Conservation (phyloP, 805 yeast species). For the Saccharomyces jurei region DNA sequence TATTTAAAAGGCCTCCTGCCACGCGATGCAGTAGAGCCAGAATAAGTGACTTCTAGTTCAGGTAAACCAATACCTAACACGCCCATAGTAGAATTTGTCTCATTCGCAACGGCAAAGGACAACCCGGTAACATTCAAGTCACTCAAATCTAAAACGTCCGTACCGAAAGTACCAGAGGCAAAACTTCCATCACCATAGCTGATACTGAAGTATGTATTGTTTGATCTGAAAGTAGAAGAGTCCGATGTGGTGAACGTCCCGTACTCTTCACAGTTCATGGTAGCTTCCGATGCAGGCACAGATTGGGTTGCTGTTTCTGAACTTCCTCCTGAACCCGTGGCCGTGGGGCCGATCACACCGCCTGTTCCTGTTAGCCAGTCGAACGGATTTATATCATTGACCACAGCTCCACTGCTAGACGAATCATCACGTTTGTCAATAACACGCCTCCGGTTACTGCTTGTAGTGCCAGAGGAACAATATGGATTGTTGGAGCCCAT, state of each 20-base stretch:
- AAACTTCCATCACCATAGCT: slow-evolving; percentile 45
- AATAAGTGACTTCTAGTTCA: slow-evolving; percentile 57
- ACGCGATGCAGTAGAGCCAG: slow-evolving; percentile 20
- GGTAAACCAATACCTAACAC: slow-evolving; percentile 69
- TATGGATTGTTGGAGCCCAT: slow-evolving; percentile 42
- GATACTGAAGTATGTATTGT: slow-evolving; percentile 36
- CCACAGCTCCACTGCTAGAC: not conserved
- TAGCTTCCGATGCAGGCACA: slow-evolving; percentile 13
- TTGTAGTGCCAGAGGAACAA: slow-evolving; percentile 23
- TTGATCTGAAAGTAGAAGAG: slow-evolving; percentile 22
- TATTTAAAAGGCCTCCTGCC: slow-evolving; percentile 36
- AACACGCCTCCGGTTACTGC: not conserved
- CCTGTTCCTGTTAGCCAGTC: slow-evolving; percentile 13
- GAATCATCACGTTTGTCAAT: not conserved
- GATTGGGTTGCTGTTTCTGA: slow-evolving; percentile 2
- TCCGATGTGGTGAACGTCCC: slow-evolving; percentile 29
- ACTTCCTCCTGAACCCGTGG: not conserved
- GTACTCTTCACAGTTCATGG: slow-evolving; percentile 33
- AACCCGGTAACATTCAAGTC: slow-evolving; percentile 41
- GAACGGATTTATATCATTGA: slow-evolving; percentile 2
- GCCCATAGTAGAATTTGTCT: slow-evolving; percentile 54
- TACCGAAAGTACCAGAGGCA: slow-evolving; percentile 38
- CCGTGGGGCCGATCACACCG: not conserved
- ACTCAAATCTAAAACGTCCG: slow-evolving; percentile 52
- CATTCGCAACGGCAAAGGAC: slow-evolving; percentile 68